These are phyloP conservation scores for Jatropha multifida DNA, from an alignment of 441 rosid species.

Conservation along the genomic window DNA sequence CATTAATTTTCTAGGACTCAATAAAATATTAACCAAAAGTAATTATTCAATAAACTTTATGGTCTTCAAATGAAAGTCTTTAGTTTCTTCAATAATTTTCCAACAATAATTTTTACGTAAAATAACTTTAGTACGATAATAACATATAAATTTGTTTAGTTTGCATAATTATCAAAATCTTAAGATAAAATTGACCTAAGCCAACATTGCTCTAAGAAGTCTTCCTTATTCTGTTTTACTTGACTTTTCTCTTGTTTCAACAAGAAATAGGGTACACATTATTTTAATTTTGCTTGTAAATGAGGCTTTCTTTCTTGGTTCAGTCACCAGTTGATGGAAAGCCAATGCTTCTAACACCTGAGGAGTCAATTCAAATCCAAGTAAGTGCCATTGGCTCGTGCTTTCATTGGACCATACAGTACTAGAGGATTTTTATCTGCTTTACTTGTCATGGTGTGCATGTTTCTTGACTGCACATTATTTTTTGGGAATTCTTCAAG, in stretches of 20 bases:
- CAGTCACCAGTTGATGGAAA: conserved; percentile 85
- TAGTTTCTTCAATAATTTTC: too few species aligned
- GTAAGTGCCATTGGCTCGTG: conserved; percentile 29
- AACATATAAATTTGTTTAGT: too few species aligned
- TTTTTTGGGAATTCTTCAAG: neutral
- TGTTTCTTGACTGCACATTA: neutral
- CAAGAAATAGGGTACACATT: neutral
- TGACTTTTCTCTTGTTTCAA: neutral
- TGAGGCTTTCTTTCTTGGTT: conserved; percentile 27
- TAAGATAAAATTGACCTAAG: too few species aligned
- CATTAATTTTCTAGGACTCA: too few species aligned
- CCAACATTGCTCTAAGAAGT: neutral
- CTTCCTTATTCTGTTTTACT: neutral
- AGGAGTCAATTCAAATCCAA: conserved; percentile 84
- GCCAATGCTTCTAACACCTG: conserved; percentile 84
- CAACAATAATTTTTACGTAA: too few species aligned
- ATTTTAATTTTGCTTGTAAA: conserved; percentile 25
- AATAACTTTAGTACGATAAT: too few species aligned
- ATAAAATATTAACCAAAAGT: too few species aligned
- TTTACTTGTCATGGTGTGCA: neutral
- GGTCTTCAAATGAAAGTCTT: too few species aligned
- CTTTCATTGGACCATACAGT: neutral
- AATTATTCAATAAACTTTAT: too few species aligned
- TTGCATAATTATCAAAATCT: too few species aligned
- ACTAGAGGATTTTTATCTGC: neutral